Percentiles rank a stretch among this genome's conserved stretches.
These are phyloP conservation scores for Colletotrichum sp. DNA, from an alignment of 2,329 filamentous ascomycete genomes.

Conservation along the genomic window DNA sequence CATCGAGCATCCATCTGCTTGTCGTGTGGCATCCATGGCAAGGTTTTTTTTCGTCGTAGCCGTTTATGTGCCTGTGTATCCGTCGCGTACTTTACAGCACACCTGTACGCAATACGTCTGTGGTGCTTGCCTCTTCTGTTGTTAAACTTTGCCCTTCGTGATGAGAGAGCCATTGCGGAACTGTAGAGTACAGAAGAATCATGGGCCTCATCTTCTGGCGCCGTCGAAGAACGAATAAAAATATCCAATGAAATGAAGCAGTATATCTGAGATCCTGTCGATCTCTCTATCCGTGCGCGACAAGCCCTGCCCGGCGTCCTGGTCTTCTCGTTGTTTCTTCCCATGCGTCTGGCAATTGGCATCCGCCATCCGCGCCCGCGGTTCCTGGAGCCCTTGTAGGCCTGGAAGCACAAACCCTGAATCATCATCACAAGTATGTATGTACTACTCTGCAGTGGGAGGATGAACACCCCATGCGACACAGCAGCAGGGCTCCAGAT, in stretches of 20 bases:
- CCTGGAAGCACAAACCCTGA: neutral
- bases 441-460: neutral
- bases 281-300: neutral
- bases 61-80: neutral
- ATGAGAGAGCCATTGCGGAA: neutral
- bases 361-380: neutral
- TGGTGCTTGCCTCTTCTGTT: neutral
- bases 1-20: slow-evolving; percentile 14
- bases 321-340: neutral
- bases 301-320: neutral
- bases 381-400: neutral
- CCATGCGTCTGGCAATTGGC: neutral
- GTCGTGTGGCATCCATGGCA: slow-evolving; percentile 4
- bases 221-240: neutral
- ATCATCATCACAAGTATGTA: neutral
- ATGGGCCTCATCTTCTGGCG: neutral
- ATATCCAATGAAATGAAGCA: neutral
- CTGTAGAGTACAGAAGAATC: neutral
- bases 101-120: neutral
- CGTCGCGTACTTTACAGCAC: neutral
- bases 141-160: neutral
- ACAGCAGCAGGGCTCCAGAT: neutral
- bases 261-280: neutral
- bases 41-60: neutral
- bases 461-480: neutral